These are phyloP conservation scores for Nyctanthes arbortristis DNA, from an alignment of 257 asterid species.

Conservation along the genomic window DNA sequence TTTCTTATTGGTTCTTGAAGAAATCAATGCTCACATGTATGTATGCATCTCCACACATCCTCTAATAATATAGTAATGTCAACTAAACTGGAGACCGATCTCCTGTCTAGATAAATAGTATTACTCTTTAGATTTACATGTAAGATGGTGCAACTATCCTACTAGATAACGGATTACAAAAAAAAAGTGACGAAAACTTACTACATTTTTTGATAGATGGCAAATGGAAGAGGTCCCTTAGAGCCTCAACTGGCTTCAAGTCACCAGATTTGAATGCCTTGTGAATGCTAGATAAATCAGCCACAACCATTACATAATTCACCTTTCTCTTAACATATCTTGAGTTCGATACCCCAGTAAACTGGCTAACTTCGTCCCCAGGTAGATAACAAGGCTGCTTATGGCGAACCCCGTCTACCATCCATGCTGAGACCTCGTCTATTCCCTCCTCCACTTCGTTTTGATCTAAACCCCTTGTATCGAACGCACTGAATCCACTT, in stretches of 20 bases:
- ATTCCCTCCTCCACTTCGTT: background rate
- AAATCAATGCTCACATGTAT: too few relatives aligned
- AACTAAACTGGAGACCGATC: too few relatives aligned
- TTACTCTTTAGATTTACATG: too few relatives aligned
- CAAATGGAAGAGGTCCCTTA: constrained; percentile 43
- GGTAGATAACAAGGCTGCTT: constrained; percentile 39
- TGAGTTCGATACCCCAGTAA: constrained; percentile 21
- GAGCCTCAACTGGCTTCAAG: constrained; percentile 46
- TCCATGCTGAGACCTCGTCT: constrained; percentile 39
- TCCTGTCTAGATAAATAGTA: too few relatives aligned
- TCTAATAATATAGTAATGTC: too few relatives aligned
- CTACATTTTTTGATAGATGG: constrained; percentile 47
- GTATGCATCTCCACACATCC: too few relatives aligned
- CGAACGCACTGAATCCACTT: background rate
- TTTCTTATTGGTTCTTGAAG: too few relatives aligned
- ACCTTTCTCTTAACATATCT: constrained; percentile 48
- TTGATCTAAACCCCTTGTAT: background rate
- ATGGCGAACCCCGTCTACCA: constrained; percentile 9
- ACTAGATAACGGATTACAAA: too few relatives aligned
- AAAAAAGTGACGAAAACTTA: constrained; percentile 33
- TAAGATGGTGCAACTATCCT: too few relatives aligned
- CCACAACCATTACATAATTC: constrained; percentile 58
- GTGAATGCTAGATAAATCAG: constrained; percentile 47
- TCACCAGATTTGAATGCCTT: constrained; percentile 45
- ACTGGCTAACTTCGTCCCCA: constrained; percentile 30